Base-by-base conservation (phyloP, 2,329 filamentous ascomycete genomes). In the Cercospora brassicicola region DNA sequence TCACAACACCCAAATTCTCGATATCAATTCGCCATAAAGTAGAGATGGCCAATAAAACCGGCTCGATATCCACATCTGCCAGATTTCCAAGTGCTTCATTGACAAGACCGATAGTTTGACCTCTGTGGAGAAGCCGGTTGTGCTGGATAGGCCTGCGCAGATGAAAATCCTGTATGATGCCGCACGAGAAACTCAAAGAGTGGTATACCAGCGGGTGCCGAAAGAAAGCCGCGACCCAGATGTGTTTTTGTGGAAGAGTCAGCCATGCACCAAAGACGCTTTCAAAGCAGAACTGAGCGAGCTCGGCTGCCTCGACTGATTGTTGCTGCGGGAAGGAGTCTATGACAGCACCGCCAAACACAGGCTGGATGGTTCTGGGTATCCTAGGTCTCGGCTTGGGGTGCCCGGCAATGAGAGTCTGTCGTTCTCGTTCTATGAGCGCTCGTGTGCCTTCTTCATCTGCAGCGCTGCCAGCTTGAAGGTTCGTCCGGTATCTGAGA, bases 201-300 rank as follows among this genome's bases (percentile, higher is more conserved):
- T 69, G 64, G 31, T 64, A 69, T 2, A 69, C 64, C 2, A 69
- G 55, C 1, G 67, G 67, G 23, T 64, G 61, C 23, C 57, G 28
- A 36, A 69, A 67, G 62, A 69, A 69, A 20, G 67, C 64, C 10
- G 67, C 65, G 18, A 67, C 48, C 67, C 67, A 69, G 30, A 36
- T 48, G 8, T 65, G 64, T 30, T 67, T 65, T 13, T 57, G 20
- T 5, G 15, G 39, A 2, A 62, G 57, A 13, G 61, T 51, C 23
- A 69, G 59, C 64, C 64, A 69, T 26, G 48, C 48, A 20, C 64
- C 42, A 36, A 69, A 65, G n/a, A 69, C 59, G 3, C 15, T 28
- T 26, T 62, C 45, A 36, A 69, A 69, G 56, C 61, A 67, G 30
- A 62, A 69, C 15, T 64, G 45, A 8, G 64, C 67, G 18, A 67